Evolutionary conservation across 164 flowering plant species (phyloP), one percentile per base, ranked within the genome.

Genomic region (Stephania japonica): DNA sequence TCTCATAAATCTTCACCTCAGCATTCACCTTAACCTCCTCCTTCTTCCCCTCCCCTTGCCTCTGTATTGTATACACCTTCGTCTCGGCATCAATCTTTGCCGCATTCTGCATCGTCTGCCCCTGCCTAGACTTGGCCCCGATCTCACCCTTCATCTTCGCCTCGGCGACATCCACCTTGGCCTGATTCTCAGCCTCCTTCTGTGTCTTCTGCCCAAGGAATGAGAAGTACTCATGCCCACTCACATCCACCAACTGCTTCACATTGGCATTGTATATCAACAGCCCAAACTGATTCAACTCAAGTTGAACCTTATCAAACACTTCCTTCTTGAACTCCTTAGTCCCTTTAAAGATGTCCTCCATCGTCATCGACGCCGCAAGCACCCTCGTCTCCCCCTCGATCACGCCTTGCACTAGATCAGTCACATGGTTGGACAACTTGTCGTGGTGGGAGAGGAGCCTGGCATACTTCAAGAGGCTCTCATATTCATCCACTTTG

Each of bases 331-430:
- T 81, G 71, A 81, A 84, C 61, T 84, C 78, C 21, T 81, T 83
- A 44, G 84, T 79, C 21, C 86, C 86, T 41, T 42, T 81, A 64
- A 84, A 80, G 24, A 84, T 71, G 56, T 84, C 83, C 66, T 84
- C 86, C 83, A 84, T 84, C 23, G 86, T 84, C 86, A 84, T 84
- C 5, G 83, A 80, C 11, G 85, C 86, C 1, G 86, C 86, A 25
- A 84, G 78, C 4, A 84, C 83, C 12, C 86, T 76, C 6, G 86
- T 82, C 70, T 84, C 86, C 0, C 86, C 86, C 65, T 84, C 83
- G 32, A 84, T 82, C 47, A 84, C 65, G 0, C 86, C 86, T 43
- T 82, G 79, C 12, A 84, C 85, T 19, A 82, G 85, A 25, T 84
- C 85, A 12, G 75, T 73, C 4, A 82, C 82, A 44, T 84, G 80